A percentile compares a stretch with the other conserved stretches of the same genome.
Evolutionary conservation across 805 yeast genomes (phyloP).

Genomic region (Maudiozyma barnettii): DNA sequence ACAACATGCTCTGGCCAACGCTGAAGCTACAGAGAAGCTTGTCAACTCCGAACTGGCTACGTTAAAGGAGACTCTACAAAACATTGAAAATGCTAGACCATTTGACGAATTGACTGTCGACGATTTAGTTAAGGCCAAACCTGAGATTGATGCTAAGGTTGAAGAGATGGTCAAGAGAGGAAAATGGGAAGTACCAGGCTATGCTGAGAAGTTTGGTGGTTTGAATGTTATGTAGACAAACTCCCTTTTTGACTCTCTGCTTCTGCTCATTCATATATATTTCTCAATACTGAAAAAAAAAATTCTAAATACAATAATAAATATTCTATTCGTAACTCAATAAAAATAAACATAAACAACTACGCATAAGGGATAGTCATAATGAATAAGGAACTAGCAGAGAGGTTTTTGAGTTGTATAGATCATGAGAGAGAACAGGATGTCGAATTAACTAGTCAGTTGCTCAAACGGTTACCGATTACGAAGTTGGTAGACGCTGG

Average conservation of each 20-base stretch:
- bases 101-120: conserved; percentile 94
- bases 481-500: conserved; percentile 63
- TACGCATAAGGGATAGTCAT: background rate
- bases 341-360: background rate
- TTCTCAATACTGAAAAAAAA: background rate
- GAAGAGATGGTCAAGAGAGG: conserved; percentile 91
- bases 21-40: conserved; percentile 82
- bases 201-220: conserved; percentile 96
- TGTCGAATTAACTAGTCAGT: conserved; percentile 35
- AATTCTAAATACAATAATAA: background rate
- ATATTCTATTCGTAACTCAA: background rate
- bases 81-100: conserved; percentile 95
- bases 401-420: conserved; percentile 33
- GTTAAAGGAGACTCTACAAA: conserved; percentile 77
- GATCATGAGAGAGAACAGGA: conserved; percentile 45
- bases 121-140: conserved; percentile 90
- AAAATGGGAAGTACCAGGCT: conserved; percentile 96
- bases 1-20: conserved; percentile 91
- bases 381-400: conserved; percentile 29
- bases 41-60: conserved; percentile 80
- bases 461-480: conserved; percentile 44
- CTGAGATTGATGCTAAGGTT: conserved; percentile 95
- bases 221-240: conserved; percentile 69
- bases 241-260: background rate
- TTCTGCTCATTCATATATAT: background rate